phyloP scores from a whole-genome alignment of 2,329 filamentous ascomycete genomes.

The Diaporthe humulicola region DNA sequence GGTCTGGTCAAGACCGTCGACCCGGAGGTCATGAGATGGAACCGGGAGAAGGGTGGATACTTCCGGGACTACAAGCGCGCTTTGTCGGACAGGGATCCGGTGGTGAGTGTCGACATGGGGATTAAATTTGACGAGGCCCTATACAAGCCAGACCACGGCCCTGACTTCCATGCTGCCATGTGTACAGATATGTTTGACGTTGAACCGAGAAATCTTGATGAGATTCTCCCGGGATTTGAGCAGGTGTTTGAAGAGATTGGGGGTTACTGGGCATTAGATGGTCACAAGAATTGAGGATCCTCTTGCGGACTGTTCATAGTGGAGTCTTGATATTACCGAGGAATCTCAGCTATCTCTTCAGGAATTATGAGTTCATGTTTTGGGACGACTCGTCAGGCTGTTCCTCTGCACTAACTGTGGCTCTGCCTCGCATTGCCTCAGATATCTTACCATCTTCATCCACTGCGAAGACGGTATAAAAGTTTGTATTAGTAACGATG shows the following conservation, averaged over 20 bases:
- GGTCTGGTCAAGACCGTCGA: slow-evolving; percentile 49
- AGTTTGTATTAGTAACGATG: neutral
- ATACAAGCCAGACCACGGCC: slow-evolving; percentile 35
- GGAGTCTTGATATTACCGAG: no score
- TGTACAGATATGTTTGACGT: slow-evolving; percentile 42
- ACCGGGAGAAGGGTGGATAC: slow-evolving; percentile 44
- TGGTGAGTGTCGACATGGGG: slow-evolving; percentile 34
- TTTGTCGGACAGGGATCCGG: slow-evolving; percentile 35
- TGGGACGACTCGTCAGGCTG: neutral
- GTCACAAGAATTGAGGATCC: neutral
- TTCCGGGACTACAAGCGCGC: slow-evolving; percentile 48
- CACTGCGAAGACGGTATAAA: slow-evolving; percentile 20
- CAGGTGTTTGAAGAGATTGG: slow-evolving; percentile 7
- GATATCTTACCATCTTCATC: slow-evolving; percentile 22
- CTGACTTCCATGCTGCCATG: slow-evolving; percentile 35
- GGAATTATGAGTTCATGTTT: neutral
- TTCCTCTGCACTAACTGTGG: neutral
- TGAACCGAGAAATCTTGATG: slow-evolving; percentile 38
- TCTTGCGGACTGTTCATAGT: neutral
- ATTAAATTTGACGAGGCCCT: slow-evolving; percentile 41
- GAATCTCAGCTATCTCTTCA: neutral
- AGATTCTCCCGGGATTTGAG: slow-evolving; percentile 37
- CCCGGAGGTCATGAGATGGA: slow-evolving; percentile 45
- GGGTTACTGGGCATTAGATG: slow-evolving; percentile 5
- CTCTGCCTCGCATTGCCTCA: neutral